Conservation (phyloP, 352 stramenopile species). For the Peronospora belbahrii region DNA sequence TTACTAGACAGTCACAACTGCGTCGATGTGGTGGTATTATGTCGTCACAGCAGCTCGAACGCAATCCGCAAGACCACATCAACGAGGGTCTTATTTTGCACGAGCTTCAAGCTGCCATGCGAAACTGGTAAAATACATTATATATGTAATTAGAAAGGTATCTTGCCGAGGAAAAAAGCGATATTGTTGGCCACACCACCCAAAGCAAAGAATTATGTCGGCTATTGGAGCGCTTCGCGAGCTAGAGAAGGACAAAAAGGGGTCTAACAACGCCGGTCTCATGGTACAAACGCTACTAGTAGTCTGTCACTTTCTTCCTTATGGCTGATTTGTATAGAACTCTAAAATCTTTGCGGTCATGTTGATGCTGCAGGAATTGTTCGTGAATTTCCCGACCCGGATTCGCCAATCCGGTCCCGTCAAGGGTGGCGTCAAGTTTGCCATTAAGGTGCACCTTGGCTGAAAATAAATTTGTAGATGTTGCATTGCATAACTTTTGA, state of each 20-base stretch:
- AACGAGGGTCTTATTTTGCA: conserved; percentile 22
- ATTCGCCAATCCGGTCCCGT: conserved; percentile 59
- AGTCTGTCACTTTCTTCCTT: neutral
- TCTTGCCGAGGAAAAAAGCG: neutral
- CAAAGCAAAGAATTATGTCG: conserved; percentile 46
- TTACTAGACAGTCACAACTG: conserved; percentile 20
- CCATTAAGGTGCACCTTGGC: conserved; percentile 25
- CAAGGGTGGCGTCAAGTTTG: conserved; percentile 53
- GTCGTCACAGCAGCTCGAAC: neutral
- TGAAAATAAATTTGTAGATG: too few relatives aligned
- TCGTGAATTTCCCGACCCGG: conserved; percentile 59
- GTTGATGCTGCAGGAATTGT: conserved; percentile 37
- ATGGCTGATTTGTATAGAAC: neutral
- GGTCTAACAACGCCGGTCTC: conserved; percentile 42
- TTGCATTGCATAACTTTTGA: too few relatives aligned
- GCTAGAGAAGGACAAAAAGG: conserved; percentile 82
- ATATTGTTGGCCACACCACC: conserved; percentile 33
- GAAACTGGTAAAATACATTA: conserved; percentile 20
- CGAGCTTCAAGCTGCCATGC: conserved; percentile 22
- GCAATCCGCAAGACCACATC: conserved; percentile 6
- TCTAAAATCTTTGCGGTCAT: conserved; percentile 9
- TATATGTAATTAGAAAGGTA: conserved; percentile 10
- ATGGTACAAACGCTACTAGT: conserved; percentile 27
- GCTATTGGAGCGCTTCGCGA: conserved; percentile 74
- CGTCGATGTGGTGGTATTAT: neutral